Evolutionary conservation across 2,329 filamentous ascomycete genomes (phyloP).

Genomic region (Sarocladium strictum): DNA sequence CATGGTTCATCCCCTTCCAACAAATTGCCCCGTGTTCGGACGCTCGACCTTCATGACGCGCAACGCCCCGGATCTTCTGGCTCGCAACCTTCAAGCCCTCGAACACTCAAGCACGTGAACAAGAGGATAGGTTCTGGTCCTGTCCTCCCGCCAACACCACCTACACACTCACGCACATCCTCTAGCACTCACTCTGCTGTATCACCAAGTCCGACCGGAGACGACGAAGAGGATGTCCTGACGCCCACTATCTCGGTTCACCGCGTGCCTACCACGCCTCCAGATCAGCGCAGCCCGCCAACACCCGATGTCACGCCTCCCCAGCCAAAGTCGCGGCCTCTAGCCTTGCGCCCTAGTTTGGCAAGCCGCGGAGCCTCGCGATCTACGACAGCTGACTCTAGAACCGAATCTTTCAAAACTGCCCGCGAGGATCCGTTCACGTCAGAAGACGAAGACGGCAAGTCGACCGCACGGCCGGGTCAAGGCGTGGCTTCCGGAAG

Average conservation of each 20-base stretch:
- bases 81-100: conserved; percentile 31
- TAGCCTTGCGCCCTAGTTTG: conserved; percentile 38
- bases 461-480: conserved; percentile 32
- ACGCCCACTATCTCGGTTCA: background rate
- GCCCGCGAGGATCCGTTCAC: conserved; percentile 59
- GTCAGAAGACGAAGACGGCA: conserved; percentile 52
- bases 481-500: conserved; percentile 28
- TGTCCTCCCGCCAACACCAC: conserved; percentile 57
- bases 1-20: conserved; percentile 19
- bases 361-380: conserved; percentile 46
- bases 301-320: conserved; percentile 74
- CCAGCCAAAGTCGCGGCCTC: conserved; percentile 37
- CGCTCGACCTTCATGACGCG: conserved; percentile 21
- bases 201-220: conserved; percentile 34
- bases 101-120: conserved; percentile 35
- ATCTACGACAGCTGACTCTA: conserved; percentile 52
- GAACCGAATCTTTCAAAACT: conserved; percentile 65
- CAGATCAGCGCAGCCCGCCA: conserved; percentile 61
- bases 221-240: conserved; percentile 13
- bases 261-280: conserved; percentile 49
- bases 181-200: conserved; percentile 43
- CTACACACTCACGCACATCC: conserved; percentile 52
- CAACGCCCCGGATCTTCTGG: conserved; percentile 18
- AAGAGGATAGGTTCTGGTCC: conserved; percentile 38
- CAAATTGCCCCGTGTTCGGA: conserved; percentile 17